Base-by-base conservation (phyloP, 441 rosid species). In the Croton laevigatus region DNA sequence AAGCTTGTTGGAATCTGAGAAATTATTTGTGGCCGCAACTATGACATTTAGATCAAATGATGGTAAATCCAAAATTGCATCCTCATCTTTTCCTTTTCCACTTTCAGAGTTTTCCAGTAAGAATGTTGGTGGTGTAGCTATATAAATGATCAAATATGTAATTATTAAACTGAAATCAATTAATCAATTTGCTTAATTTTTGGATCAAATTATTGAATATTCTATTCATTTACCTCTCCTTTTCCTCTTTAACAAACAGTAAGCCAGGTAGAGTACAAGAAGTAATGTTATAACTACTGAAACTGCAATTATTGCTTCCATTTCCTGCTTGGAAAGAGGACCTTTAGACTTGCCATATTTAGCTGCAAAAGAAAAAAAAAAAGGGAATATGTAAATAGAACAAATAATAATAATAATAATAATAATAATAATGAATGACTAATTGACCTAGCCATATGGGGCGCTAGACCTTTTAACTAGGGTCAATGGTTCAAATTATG, bases 1-100 rank as follows among this genome's bases (percentile, higher is more conserved):
- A 58, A 75, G 73, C 63, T 69, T 75, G 53, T 69, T 76, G 46
- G 20, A 68, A 19, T 65, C 48, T n/a, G 78, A 73, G 58, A 76
- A 76, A 11, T 63, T 54, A 12, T 73, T 10, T 0, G 78, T 79
- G 10, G 78, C 82, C 0, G 60, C 75, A 48, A 40, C 46, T 38
- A 75, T 45, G 6, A 40, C 36, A 27, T 45, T 27, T 0, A 75
- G 53, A 46, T 45, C 54, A 4, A 71, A 68, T 6, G 40, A 40
- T 52, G 65, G 71, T 51, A 73, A 20, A 51, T 66, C 71, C 38
- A 62, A 1, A 52, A 48, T 40, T 13, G 23, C 61, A 6, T 8
- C 68, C 22, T 52, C 69, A 34, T 59, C 54, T 16, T 9, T 36
- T 0, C 53, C 72, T 11, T 69, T 59, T 59, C 19, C 65, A 27